Conservation (phyloP, 805 yeast species). For the Wickerhamiella domercqiae region DNA sequence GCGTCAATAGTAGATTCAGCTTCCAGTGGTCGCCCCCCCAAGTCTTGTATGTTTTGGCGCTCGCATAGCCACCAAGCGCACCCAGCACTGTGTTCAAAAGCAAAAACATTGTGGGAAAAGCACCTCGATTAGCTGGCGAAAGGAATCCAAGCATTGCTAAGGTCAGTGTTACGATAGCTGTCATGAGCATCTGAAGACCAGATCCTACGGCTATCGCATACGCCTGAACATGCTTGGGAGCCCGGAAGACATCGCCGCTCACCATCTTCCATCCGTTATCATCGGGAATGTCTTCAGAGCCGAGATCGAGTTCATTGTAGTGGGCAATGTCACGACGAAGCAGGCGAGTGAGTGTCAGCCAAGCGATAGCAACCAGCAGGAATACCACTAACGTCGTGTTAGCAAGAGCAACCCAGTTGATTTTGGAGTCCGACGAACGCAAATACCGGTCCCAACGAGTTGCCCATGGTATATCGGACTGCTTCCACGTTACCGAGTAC, state of each 20-base stretch:
- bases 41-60: constrained; percentile 70
- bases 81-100: constrained; percentile 71
- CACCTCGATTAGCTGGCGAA: constrained; percentile 90
- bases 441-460: constrained; percentile 97
- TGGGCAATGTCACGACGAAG: constrained; percentile 71
- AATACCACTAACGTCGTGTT: constrained; percentile 74
- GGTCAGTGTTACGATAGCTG: constrained; percentile 54
- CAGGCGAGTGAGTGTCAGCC: constrained; percentile 63
- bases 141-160: constrained; percentile 81
- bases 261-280: constrained; percentile 86
- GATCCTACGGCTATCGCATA: constrained; percentile 75
- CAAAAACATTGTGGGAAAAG: constrained; percentile 80
- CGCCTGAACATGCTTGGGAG: constrained; percentile 55
- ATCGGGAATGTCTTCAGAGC: constrained; percentile 57
- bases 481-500: constrained; percentile 64
- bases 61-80: constrained; percentile 70
- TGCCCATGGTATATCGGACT: constrained; percentile 77
- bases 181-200: constrained; percentile 69
- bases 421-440: constrained; percentile 79
- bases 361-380: constrained; percentile 59
- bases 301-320: constrained; percentile 79
- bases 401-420: constrained; percentile 89
- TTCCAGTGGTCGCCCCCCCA: constrained; percentile 92
- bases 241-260: constrained; percentile 87
- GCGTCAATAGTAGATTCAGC: constrained; percentile 66